Base-by-base conservation (phyloP, 768 basidiomycete genomes). In the Amanita inopinata region DNA sequence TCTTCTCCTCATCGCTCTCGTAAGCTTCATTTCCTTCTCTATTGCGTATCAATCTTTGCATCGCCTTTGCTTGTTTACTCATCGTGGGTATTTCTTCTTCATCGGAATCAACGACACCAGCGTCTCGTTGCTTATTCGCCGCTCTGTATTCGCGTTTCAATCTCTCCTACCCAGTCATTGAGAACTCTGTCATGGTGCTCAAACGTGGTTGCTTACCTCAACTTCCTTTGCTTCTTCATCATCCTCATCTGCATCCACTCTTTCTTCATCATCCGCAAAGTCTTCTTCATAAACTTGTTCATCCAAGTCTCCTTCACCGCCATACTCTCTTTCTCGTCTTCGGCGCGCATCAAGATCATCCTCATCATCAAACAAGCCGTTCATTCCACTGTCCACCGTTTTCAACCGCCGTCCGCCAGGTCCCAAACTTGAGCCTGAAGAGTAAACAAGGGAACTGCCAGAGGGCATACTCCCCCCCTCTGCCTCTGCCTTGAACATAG, bases 211-310 rank as follows among this genome's bases (percentile, higher is more conserved):
- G 55, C 73, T 25, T 35, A 82, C 87, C 73, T 88, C 83, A 8
- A 80, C 66, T 55, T 87, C 84, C 56, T 84, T 91, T 23, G 81
- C 76, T 55, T 90, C 89, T 50, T 90, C 85, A 42, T 91, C 89
- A 31, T 88, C 76, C 43, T 76, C 73, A 42, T 84, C 83, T 9
- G 76, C 71, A 11, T 73, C 72, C 60, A 78, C 73, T 52, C 77
- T 78, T 53, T 91, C 89, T 24, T 92, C 89, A 46, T 92, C 89
- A 52, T 92, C 89, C 2, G 84, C 83, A 53, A 89, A 83, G 12
- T 85, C 82, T 53, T 83, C 85, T 53, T 91, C 87, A 50, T 76
- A 91, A 5, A 80, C 69, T 42, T 85, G 71, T 57, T 92, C 89
- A 53, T 92, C 89, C 46, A 84, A 54, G 53, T 85, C 85, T 4